Evolutionary conservation across 768 basidiomycete species (phyloP), one percentile per base, ranked within the genome.

Genomic region (Stropharia rugosoannulata): DNA sequence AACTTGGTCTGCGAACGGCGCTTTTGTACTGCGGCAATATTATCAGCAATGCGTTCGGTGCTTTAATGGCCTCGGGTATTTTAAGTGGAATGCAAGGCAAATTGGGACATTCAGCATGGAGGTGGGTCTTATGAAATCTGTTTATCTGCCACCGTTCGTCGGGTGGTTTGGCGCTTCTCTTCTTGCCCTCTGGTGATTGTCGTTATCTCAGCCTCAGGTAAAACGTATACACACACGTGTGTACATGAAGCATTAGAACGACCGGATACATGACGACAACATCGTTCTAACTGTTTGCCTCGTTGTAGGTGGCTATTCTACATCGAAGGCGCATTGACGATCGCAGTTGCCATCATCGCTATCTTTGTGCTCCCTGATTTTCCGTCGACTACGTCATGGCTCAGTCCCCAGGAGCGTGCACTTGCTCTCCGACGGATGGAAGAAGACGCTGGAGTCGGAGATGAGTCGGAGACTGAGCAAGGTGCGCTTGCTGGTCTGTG

Each of bases 21-120:
- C 69, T 89, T 43, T 73, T 93, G 38, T 85, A 79, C 51, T 90
- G 89, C 61, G 92, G 92, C 6, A 86, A 81, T 63, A 77, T 94
- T 29, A 86, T 93, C 59, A 86, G 85, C 56, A 95, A 93, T 69
- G 92, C 89, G 0, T 93, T 94, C 62, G 91, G 92, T 1, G 78
- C 89, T 2, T 74, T 95, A 16, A 81, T 95, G 58, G 90, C 91
- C 4, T 89, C 90, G 35, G 89, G 83, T 1, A 89, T 94, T 53
- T 78, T 95, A 15, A 76, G 79, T 56, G 76, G 76, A 10, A 89
- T 94, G 89, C 78, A 90, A 32, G 90, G 89, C 2, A 79, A 80
- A 53, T 76, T 85, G 16, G 91, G 90, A 2, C 77, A 83, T 58
- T 75, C 87, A 2, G 88, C 87, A 1, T 95, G 93, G 93, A 78